Evolutionary conservation across 2,329 filamentous ascomycete species (phyloP), one percentile per base, ranked within the genome.

Genomic region (Tolypocladium album): DNA sequence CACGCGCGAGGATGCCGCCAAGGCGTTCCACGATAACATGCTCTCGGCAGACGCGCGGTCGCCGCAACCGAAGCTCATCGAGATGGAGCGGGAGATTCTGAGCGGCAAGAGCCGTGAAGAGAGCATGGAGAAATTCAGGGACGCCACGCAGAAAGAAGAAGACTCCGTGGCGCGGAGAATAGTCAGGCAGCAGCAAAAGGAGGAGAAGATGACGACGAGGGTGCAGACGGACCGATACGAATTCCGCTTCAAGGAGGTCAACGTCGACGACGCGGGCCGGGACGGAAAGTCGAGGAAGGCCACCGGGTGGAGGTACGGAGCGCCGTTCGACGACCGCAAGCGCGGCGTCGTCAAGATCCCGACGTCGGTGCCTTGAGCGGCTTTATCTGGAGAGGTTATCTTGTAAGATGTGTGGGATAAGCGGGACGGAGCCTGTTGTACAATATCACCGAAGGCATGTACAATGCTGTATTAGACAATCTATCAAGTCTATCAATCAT

Each of bases 261-360:
- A 82, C 66, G 79, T 80, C 7, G 82, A 87, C 57, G 75, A 78
- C 59, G 82, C 79, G 3, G 85, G 85, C 39, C 74, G 71, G 27
- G 72, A 79, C 57, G 85, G 85, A 27, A 78, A 81, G 61, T 75
- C 79, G 5, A 72, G 74, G 42, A 72, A 70, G 34, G 84, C 76
- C 15, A 78, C 82, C 2, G 86, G 86, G 24, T 85, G 81, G 79
- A 76, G 84, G 61, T 89, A 89, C 65, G 86, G 86, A 62, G 79
- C 79, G 62, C 86, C 86, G 13, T 76, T 78, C 63, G 78, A 83
- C 67, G 86, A 89, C 68, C 79, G 86, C 60, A 82, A 80, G 73
- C 82, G 80, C 66, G 85, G 83, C n/a, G 68, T 81, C 69, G 73
- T 87, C 74, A 88, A 88, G 79, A 88, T 88, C 68, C 86, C 86